These are phyloP conservation scores for Solanum sparsipilum DNA, from an alignment of 257 asterid genomes.

Conservation along the genomic window DNA sequence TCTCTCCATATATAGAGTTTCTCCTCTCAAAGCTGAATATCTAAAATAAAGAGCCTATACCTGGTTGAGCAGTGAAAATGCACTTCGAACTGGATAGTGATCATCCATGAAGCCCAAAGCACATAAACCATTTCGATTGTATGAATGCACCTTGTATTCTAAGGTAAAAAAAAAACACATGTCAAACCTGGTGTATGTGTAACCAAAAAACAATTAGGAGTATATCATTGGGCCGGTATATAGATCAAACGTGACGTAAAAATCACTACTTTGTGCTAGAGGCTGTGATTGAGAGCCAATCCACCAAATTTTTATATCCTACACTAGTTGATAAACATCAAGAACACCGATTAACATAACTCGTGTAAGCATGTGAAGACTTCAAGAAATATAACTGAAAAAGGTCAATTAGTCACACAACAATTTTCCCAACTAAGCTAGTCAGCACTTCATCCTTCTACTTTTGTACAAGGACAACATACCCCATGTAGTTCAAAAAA, in stretches of 20 bases:
- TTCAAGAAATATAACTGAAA: neutral
- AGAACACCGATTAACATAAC: neutral
- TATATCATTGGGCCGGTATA: neutral
- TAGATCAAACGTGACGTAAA: neutral
- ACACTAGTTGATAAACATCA: neutral
- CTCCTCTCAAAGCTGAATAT: neutral
- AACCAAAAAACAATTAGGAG: neutral
- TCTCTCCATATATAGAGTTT: neutral
- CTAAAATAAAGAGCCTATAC: conserved; percentile 16
- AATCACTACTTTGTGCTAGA: neutral
- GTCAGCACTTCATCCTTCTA: neutral
- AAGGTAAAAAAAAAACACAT: neutral
- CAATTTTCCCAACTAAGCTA: neutral
- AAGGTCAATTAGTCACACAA: neutral
- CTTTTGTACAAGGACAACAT: neutral
- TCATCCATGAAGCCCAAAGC: conserved; percentile 91
- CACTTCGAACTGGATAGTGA: conserved; percentile 87
- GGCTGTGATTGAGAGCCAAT: neutral
- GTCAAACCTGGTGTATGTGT: neutral
- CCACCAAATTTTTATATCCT: neutral
- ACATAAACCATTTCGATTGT: conserved; percentile 70
- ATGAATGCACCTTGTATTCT: conserved; percentile 86
- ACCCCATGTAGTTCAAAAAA: neutral
- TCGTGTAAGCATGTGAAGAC: neutral
- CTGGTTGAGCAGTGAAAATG: conserved; percentile 85